A percentile compares a stretch with the other conserved stretches of the same genome.
Conservation (phyloP, 129 eudicot species). For the Tanacetum coccineum region DNA sequence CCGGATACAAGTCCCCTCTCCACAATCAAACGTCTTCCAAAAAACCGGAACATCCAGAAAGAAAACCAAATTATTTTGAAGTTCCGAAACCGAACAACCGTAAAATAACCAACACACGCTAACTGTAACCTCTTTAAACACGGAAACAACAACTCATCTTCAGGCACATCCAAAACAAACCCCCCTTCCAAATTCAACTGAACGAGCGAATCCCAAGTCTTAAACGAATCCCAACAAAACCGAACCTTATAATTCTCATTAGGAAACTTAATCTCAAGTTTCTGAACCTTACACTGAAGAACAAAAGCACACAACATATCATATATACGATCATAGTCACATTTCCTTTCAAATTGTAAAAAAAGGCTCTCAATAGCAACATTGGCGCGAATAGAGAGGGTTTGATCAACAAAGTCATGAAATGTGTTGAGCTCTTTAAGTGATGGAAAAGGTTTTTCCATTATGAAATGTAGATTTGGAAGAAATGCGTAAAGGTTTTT, state of each 20-base stretch:
- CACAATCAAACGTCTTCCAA: no score
- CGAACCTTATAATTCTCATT: conserved; percentile 8
- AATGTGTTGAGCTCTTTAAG: conserved; percentile 8
- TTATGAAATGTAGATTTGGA: neutral
- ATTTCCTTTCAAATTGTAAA: conserved; percentile 12
- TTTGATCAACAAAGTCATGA: conserved; percentile 18
- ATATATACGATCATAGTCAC: conserved; percentile 24
- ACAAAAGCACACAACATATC: neutral
- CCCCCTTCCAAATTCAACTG: conserved; percentile 15
- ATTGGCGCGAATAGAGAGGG: conserved; percentile 17
- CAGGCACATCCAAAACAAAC: conserved; percentile 21
- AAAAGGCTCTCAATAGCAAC: neutral
- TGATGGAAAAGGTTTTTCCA: conserved; percentile 1
- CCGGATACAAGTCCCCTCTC: no score
- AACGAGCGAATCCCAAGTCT: conserved; percentile 12
- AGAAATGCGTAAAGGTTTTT: neutral
- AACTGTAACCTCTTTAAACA: conserved; percentile 20
- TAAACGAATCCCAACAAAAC: conserved; percentile 27
- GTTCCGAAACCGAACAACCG: neutral
- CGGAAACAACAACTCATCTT: conserved; percentile 14
- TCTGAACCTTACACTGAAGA: conserved; percentile 5
- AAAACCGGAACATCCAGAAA: conserved; percentile 32
- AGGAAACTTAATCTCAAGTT: conserved; percentile 19
- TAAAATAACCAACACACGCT: conserved; percentile 9
- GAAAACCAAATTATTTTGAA: no score